phyloP scores from a whole-genome alignment of 1,284 basidiomycete species.

The Cryptococcus deneoformans region DNA sequence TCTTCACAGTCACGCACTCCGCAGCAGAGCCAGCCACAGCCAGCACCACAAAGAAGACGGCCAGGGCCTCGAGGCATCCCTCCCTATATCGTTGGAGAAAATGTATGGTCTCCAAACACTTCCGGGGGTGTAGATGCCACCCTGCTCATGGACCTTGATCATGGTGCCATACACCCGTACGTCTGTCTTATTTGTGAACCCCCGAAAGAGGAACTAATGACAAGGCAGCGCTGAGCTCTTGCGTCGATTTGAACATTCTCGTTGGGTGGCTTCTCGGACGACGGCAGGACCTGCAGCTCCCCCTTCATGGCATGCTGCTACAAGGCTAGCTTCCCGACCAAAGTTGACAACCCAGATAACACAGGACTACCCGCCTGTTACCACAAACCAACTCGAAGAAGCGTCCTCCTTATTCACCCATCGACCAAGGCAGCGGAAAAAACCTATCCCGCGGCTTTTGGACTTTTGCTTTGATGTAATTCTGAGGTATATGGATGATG shows the following conservation, averaged over 20 bases:
- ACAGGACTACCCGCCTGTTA: slow-evolving; percentile 3
- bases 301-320: slow-evolving; percentile 29
- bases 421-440: background rate
- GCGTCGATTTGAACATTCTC: slow-evolving; percentile 24
- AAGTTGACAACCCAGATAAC: background rate
- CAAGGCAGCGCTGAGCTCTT: slow-evolving; percentile 32
- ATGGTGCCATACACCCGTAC: slow-evolving; percentile 33
- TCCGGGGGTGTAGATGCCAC: slow-evolving; percentile 3
- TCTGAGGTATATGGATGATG: slow-evolving; percentile 24
- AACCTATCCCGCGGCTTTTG: slow-evolving; percentile 13
- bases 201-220: background rate
- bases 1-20: slow-evolving; percentile 11
- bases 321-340: background rate
- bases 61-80: slow-evolving; percentile 9
- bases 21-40: slow-evolving; percentile 1
- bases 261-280: slow-evolving; percentile 25
- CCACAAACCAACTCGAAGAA: slow-evolving; percentile 1
- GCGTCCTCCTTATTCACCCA: slow-evolving; percentile 9
- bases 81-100: slow-evolving; percentile 12
- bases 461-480: slow-evolving; percentile 24
- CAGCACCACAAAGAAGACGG: slow-evolving; percentile 11
- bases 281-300: slow-evolving; percentile 42
- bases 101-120: slow-evolving; percentile 12
- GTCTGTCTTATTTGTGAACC: slow-evolving; percentile 5
- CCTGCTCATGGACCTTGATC: slow-evolving; percentile 8